Conservation (phyloP, 768 basidiomycete species). For the Rhizopogon rudus region DNA sequence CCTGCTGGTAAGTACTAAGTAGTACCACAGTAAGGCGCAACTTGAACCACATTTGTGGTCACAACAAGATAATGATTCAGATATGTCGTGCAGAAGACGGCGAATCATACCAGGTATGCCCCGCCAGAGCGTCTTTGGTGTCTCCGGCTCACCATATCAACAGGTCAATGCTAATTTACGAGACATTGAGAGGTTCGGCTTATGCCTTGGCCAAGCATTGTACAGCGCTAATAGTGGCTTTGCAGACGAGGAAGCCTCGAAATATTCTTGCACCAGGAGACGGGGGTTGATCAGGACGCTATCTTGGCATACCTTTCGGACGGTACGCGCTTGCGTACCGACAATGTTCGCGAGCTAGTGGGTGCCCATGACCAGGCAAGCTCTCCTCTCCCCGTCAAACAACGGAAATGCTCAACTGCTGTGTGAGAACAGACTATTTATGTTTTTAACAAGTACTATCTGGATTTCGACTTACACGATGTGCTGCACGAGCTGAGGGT, state of each 20-base stretch:
- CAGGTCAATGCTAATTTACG: conserved; percentile 61
- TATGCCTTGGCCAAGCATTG: conserved; percentile 1
- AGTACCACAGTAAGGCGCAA: not conserved
- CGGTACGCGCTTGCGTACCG: conserved; percentile 64
- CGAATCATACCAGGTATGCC: conserved; percentile 51
- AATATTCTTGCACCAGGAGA: conserved; percentile 63
- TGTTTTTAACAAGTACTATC: conserved; percentile 79
- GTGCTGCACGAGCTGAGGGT: conserved; percentile 60
- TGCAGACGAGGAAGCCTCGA: conserved; percentile 65
- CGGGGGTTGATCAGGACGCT: conserved; percentile 63
- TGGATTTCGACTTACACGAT: conserved; percentile 64
- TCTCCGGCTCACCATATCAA: not conserved
- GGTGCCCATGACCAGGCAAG: conserved; percentile 71
- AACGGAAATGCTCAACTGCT: conserved; percentile 8
- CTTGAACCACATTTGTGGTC: conserved; percentile 1
- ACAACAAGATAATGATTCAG: conserved; percentile 42
- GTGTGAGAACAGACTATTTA: conserved; percentile 51
- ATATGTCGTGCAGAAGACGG: conserved; percentile 66
- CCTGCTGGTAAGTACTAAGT: not conserved
- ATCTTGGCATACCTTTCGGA: conserved; percentile 78
- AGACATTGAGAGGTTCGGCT: conserved; percentile 68
- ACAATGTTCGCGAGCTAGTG: conserved; percentile 72
- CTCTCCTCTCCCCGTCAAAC: not conserved
- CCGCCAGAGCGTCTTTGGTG: not conserved
- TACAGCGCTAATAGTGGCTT: not conserved